phyloP scores from a whole-genome alignment of 495 filamentous ascomycete species.

The Articulospora tetracladia region DNA sequence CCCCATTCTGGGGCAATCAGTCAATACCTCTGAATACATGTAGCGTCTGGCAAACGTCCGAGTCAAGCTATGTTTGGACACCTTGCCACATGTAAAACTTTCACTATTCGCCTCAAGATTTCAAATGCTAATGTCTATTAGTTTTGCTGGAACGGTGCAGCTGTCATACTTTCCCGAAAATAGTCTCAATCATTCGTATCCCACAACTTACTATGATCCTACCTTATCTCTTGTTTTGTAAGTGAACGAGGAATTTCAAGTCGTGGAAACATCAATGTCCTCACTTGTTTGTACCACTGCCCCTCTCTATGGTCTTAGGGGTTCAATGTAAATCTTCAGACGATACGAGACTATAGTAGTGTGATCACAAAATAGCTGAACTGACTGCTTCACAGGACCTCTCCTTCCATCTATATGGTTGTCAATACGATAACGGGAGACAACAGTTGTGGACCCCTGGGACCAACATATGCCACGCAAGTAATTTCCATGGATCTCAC shows the following conservation, averaged over 20 bases:
- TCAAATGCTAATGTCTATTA: slow-evolving; percentile 3
- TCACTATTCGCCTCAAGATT: background rate
- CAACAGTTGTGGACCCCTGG: slow-evolving; percentile 14
- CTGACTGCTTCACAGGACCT: slow-evolving; percentile 26
- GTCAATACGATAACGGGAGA: slow-evolving; percentile 20
- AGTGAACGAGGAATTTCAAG: too few relatives aligned
- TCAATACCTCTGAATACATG: slow-evolving; percentile 16
- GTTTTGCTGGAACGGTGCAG: slow-evolving; percentile 30
- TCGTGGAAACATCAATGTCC: too few relatives aligned
- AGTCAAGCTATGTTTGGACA: slow-evolving; percentile 22
- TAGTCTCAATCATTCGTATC: slow-evolving; percentile 27
- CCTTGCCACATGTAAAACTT: slow-evolving; percentile 31
- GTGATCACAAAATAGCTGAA: background rate
- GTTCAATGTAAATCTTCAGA: too few relatives aligned
- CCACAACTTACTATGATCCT: slow-evolving; percentile 29
- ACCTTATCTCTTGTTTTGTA: slow-evolving; percentile 32
- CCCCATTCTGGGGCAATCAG: slow-evolving; percentile 16
- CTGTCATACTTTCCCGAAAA: slow-evolving; percentile 35
- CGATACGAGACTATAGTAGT: slow-evolving; percentile 6
- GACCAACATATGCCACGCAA: slow-evolving; percentile 14
- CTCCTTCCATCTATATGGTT: slow-evolving; percentile 35
- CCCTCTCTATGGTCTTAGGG: too few relatives aligned
- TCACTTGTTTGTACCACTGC: too few relatives aligned
- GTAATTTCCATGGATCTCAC: slow-evolving; percentile 14
- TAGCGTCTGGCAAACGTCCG: slow-evolving; percentile 11